Base-by-base conservation (phyloP, 768 basidiomycete genomes). In the Dacryopinax primogenitus region DNA sequence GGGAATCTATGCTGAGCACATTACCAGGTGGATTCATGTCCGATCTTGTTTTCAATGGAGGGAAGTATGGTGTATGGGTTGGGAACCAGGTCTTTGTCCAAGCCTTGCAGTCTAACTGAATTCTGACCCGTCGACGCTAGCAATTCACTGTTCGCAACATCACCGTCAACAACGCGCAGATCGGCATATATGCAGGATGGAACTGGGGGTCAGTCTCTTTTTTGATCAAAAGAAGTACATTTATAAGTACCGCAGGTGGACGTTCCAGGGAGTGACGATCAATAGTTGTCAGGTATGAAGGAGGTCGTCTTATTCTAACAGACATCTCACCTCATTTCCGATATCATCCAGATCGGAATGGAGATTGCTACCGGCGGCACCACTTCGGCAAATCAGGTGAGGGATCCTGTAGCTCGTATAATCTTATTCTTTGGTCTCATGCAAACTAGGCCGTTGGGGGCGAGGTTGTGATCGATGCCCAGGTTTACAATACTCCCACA, bases 51-150 rank as follows among this genome's bases (percentile, higher is more conserved):
- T 72, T 72, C 64, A 69, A 68, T 65, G 71, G 71, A 23, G 71
- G 70, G 47, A 65, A 63, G 63, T 62, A 12, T 21, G 88, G 86
- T 3, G 85, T 90, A 66, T 83, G 81, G 79, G 85, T 86, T 62
- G 88, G 89, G 61, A 90, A 90, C 69, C 89, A 91, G 74, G 89
- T 90, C n/a, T n/a, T n/a, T n/a, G n/a, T n/a, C n/a, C n/a, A n/a
- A n/a, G n/a, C n/a, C n/a, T 51, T 66, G 39, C 28, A 6, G 28
- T 35, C 15, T 39, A 1, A 7, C 3, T 18, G 47, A 2, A 33
- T 35, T 16, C 23, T 44, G 41, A 18, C n/a, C n/a, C 3, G 3
- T 44, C 41, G 41, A 44, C 4, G 41, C 18, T 44, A 33, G 13
- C 65, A 35, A 81, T 85, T 85, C 67, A 84, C 82, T 0, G 80